Base-by-base conservation (phyloP, 2,329 filamentous ascomycete genomes). In the Scedosporium dehoogii region DNA sequence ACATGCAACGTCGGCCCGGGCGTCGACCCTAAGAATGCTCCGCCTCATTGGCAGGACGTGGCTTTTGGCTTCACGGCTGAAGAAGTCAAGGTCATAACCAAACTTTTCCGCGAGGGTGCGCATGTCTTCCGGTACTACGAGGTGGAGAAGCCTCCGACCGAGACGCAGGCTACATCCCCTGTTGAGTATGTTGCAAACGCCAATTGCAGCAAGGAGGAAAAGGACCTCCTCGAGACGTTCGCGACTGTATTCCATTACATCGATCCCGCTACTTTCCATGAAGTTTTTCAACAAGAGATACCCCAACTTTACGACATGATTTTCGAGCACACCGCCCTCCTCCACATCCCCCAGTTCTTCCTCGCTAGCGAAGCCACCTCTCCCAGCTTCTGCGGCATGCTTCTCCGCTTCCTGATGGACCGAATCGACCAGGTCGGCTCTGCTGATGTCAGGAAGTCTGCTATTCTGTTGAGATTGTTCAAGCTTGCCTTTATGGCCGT, bases 401-500 rank as follows among this genome's bases (percentile, higher is more conserved):
- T 99, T 27, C 79, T 99, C 58, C 91, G 96, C 67, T 99, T 99
- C 71, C 80, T 99, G 64, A 99, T 99, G 94, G 90, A 93, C 69
- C 89, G 91, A 61, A 96, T 99, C 63, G 90, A 96, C 66, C 90
- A 99, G 72, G 92, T 99, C 53, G 94, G 94, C 23, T 94, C 91
- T 0, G 87, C 89, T 6, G 92, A 99, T 73, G 87, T 94, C 61
- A 92, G 91, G 71, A 96, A 93, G 74, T 93, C 94, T 0, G 93
- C 92, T 5, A 96, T 99, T 58, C 78, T 99, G 41, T 78, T 99
- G 59, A 85, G 96, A 62, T 85, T 99, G 60, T 99, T 97, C 78
- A 99, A 99, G 75, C 77, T 99, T 59, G 96, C 93, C 0, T 99
- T 99, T 74, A 99, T 99, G 94, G 96, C 96, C 0, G 94, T 99